Evolutionary conservation across 805 yeast species (phyloP).

Genomic region (Metschnikowia chrysomelidarum): DNA sequence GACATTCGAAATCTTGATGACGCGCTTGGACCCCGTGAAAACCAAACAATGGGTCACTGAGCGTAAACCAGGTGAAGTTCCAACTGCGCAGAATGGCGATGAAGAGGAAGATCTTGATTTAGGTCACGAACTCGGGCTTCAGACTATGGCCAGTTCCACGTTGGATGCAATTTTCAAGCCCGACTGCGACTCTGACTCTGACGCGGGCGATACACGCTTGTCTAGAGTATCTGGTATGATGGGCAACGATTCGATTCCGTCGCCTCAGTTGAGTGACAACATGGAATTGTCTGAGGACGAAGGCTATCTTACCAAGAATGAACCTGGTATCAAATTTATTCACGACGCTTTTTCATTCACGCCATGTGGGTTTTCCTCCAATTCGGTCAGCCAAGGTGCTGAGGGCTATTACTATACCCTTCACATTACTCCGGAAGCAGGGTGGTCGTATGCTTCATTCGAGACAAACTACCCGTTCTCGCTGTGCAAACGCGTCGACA

Average conservation of each 20-base stretch:
- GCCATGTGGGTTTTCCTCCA: constrained; percentile 95
- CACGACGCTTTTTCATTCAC: constrained; percentile 89
- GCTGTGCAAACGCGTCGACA: constrained; percentile 32
- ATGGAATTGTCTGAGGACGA: constrained; percentile 25
- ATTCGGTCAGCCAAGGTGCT: constrained; percentile 59
- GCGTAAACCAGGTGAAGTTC: constrained; percentile 44
- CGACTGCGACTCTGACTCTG: constrained; percentile 1
- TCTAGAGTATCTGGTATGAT: too few species aligned
- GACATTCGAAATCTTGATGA: constrained; percentile 89
- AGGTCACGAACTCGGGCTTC: constrained; percentile 78
- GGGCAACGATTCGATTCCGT: constrained; percentile 26
- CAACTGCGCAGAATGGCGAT: constrained; percentile 29
- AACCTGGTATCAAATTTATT: constrained; percentile 33
- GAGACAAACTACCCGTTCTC: constrained; percentile 77
- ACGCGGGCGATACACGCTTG: too few species aligned
- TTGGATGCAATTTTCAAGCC: constrained; percentile 55
- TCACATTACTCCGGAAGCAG: constrained; percentile 91
- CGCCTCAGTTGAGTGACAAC: constrained; percentile 33
- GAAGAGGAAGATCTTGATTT: constrained; percentile 53
- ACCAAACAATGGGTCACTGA: constrained; percentile 60
- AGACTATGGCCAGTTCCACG: constrained; percentile 61
- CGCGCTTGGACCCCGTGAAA: constrained; percentile 60
- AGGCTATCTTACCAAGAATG: not conserved
- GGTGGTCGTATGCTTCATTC: constrained; percentile 95
- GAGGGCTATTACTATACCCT: constrained; percentile 65